Conservation (phyloP, 2,329 filamentous ascomycete species). For the Elsinoe arachidis region DNA sequence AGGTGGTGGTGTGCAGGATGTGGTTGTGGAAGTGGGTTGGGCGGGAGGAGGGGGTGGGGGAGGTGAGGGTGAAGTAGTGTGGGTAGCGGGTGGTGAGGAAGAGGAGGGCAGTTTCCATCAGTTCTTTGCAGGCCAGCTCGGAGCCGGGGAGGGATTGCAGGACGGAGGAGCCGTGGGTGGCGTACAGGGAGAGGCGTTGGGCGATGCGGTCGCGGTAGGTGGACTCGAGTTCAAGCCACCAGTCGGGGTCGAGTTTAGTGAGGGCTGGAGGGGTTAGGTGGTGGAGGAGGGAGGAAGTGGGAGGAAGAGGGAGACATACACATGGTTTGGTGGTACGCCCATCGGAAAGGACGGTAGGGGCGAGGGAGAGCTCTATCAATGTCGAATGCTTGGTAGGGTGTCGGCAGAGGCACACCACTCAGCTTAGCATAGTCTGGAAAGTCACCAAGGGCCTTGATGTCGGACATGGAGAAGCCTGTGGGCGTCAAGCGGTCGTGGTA, state of each 20-base stretch:
- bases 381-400: conserved; percentile 56
- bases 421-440: conserved; percentile 73
- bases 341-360: conserved; percentile 73
- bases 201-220: conserved; percentile 60
- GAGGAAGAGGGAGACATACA: conserved; percentile 46
- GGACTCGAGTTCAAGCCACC: conserved; percentile 80
- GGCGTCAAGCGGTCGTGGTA: conserved; percentile 37
- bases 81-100: conserved; percentile 74
- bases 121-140: conserved; percentile 70
- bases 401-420: conserved; percentile 64
- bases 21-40: conserved; percentile 54
- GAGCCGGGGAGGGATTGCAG: conserved; percentile 63
- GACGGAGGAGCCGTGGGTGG: conserved; percentile 54
- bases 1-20: conserved; percentile 55
- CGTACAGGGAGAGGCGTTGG: conserved; percentile 58
- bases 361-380: conserved; percentile 59
- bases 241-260: conserved; percentile 69
- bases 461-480: conserved; percentile 61
- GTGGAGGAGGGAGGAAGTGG: not conserved
- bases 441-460: conserved; percentile 61
- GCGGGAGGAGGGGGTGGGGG: conserved; percentile 39
- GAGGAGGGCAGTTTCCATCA: conserved; percentile 79
- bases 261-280: conserved; percentile 49
- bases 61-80: conserved; percentile 56
- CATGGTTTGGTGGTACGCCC: conserved; percentile 87